Percentiles rank a stretch among this genome's conserved stretches.
These are phyloP conservation scores for Escovopsis sp. DNA, from an alignment of 2,329 filamentous ascomycete genomes.

Conservation along the genomic window DNA sequence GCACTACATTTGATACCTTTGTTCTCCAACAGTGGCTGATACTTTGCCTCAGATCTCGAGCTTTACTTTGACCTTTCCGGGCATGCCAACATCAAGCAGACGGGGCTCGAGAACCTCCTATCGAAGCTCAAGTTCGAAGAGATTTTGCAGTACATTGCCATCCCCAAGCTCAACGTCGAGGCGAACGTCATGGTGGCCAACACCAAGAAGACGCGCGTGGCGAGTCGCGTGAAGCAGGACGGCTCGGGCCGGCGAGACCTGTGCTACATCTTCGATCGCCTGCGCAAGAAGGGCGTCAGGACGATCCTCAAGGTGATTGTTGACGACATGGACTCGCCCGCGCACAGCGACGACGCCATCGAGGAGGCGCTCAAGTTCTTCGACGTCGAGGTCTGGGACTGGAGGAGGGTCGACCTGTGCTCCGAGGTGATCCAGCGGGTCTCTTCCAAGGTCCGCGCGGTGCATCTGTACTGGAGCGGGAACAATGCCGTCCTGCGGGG, in stretches of 20 bases:
- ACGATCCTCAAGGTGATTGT: constrained; percentile 17
- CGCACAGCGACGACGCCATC: constrained; percentile 17
- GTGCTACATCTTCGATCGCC: constrained; percentile 14
- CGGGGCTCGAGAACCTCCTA: constrained; percentile 8
- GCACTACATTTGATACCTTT: neutral
- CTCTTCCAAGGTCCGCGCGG: constrained; percentile 3
- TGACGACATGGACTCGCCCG: constrained; percentile 8
- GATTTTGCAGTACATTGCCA: constrained; percentile 14
- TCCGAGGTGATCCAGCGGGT: constrained; percentile 10
- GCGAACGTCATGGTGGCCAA: constrained; percentile 5
- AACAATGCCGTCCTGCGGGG: constrained; percentile 18
- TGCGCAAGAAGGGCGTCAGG: constrained; percentile 13
- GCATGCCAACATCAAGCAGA: constrained; percentile 5
- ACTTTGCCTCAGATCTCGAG: constrained; percentile 8
- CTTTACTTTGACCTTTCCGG: constrained; percentile 13
- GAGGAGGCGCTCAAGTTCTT: constrained; percentile 12
- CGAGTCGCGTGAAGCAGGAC: constrained; percentile 6
- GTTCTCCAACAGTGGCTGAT: neutral
- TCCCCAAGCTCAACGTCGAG: constrained; percentile 8
- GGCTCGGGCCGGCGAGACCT: constrained; percentile 8
- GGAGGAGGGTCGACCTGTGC: constrained; percentile 16
- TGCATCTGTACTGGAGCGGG: constrained; percentile 18
- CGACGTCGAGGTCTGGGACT: constrained; percentile 16
- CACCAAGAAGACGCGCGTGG: constrained; percentile 3
- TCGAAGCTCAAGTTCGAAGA: constrained; percentile 12